Base-by-base conservation (phyloP, 495 filamentous ascomycete genomes). In the Aspergillus kassunensis region DNA sequence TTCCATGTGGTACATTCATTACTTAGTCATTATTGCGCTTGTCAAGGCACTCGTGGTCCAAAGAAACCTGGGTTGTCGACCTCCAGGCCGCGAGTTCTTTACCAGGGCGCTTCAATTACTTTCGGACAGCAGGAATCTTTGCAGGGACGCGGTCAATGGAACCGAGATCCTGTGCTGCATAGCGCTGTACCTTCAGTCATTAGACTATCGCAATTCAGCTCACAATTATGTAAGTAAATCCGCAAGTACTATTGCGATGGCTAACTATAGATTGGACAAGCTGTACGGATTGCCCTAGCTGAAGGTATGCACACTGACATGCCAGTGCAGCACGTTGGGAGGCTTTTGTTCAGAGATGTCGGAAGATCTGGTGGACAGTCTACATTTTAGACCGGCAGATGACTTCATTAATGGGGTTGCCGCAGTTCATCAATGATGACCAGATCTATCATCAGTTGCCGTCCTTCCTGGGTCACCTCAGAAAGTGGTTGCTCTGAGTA, bases 301-400 rank as follows among this genome's bases (percentile, higher is more conserved):
- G 59, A 71, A 37, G 72, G 72, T 1, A 68, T 76, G 63, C 71
- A 76, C 50, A 76, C 71, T 1, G 60, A 68, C 37, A 74, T 76
- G 68, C 68, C 65, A 25, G 59, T 58, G 12, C 60, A 67, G 13
- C 60, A 64, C 37, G 53, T 73, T 0, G 67, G 7, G 61, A 71
- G 29, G 35, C 51, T 6, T 27, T 59, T 20, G 66, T 73, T 1
- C 63, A 76, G 40, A 61, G 72, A 42, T 70, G 62, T 34, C 63
- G 72, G 49, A 64, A 67, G 43, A 68, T 71, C 21, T 76, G 72
- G 72, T 76, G 72, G 72, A 76, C 72, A 0, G 59, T 74, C 1
- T 76, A 76, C 49, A 61, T 74, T 19, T 56, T 76, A 10, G 72
- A 76, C 50, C 63, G 71, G 12, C 67, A 72, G 47, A 72, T 73